Evolutionary conservation across 106 monocot species (phyloP), one percentile per base, ranked within the genome.

Genomic region (Apostasia shenzhenica): DNA sequence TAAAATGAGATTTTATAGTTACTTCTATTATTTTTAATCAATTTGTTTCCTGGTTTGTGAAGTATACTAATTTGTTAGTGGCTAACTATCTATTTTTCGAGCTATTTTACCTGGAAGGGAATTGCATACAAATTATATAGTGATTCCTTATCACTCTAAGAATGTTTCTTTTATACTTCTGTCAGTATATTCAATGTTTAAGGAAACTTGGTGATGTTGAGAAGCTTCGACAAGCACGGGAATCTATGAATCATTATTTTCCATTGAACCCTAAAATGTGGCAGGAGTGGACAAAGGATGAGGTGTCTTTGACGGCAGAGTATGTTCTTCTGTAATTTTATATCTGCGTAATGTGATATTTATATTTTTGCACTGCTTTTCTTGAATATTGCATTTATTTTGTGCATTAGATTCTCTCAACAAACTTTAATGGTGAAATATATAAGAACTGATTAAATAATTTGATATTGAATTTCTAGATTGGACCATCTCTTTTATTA

Each of bases 251-350:
- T 57, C 77, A 75, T 49, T 48, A 81, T 59, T 99, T 87, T 67
- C 92, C 97, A 3, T 75, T 99, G 47, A 85, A 61, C 63, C 82
- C 97, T 11, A 79, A 82, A 69, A 87, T 99, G 81, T 99, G 92
- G 97, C 81, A 79, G 64, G 97, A 99, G 57, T 93, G 97, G 97
- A 72, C 81, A 9, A 87, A 76, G 39, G 97, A 99, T 62, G 97
- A 92, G 70, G 56, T 56, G 55, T 83, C 85, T 2, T 10, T 92
- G 55, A 83, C 63, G 72, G n/a, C 62, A 54, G 55, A 83, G 94
- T 90, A 80, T 48, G 65, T 14, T 49, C 65, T 65, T 26, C 48
- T 65, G 12, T 37, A 65, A 43, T 49, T 65, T 37, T 6, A 49
- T 1, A 65, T 10, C 37, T 11, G 7, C 12, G 43, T 62, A 43